phyloP scores from a whole-genome alignment of 2,329 filamentous ascomycete species.

The Zalaria sp. region DNA sequence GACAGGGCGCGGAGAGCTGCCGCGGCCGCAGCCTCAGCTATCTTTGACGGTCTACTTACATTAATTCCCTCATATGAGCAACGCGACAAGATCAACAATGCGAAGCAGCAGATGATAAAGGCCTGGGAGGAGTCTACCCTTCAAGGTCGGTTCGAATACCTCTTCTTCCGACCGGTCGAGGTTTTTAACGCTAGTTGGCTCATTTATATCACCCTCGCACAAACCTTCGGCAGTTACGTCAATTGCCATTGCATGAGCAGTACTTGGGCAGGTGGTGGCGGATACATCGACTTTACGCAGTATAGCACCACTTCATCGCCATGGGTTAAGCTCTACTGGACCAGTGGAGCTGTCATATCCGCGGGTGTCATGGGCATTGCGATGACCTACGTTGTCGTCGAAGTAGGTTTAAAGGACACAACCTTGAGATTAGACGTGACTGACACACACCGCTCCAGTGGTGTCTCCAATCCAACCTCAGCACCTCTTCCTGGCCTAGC shows the following conservation, averaged over 20 bases:
- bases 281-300: slow-evolving; percentile 27
- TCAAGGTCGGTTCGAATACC: slow-evolving; percentile 9
- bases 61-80: not conserved
- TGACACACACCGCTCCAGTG: slow-evolving; percentile 13
- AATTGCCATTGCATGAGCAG: slow-evolving; percentile 28
- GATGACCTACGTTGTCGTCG: slow-evolving; percentile 23
- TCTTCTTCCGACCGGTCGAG: slow-evolving; percentile 20
- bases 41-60: not conserved
- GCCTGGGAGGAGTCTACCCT: not conserved
- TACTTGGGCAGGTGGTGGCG: slow-evolving; percentile 21
- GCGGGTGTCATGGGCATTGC: slow-evolving; percentile 15
- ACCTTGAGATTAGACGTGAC: not conserved
- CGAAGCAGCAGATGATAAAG: not conserved
- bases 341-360: slow-evolving; percentile 16
- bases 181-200: slow-evolving; percentile 24
- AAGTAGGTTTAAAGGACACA: slow-evolving; percentile 8
- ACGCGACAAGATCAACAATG: too few relatives aligned
- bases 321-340: slow-evolving; percentile 19
- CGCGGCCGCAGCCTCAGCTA: not conserved
- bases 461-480: slow-evolving; percentile 23
- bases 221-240: slow-evolving; percentile 27
- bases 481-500: slow-evolving; percentile 10
- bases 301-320: slow-evolving; percentile 16
- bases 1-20: not conserved
- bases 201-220: slow-evolving; percentile 22